A percentile compares a stretch with the other conserved stretches of the same genome.
Conservation (phyloP, 2,329 filamentous ascomycete species). For the Sporothrix globosa region DNA sequence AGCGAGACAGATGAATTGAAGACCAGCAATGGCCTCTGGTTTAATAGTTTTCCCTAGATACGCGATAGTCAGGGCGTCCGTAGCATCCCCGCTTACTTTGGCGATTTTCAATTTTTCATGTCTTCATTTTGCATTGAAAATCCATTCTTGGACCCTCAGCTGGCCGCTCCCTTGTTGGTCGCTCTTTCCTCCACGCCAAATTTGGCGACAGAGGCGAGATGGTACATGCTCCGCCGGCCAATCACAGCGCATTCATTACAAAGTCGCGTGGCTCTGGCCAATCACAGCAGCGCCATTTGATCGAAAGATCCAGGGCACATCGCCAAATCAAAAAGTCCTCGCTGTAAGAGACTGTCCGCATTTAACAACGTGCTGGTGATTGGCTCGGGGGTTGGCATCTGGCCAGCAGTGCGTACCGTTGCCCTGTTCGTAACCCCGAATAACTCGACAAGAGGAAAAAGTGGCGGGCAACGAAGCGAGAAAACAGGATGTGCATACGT, state of each 20-base stretch:
- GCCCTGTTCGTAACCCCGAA: slow-evolving; percentile 29
- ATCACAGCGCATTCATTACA: slow-evolving; percentile 23
- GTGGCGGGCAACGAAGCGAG: neutral
- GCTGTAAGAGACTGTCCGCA: slow-evolving; percentile 9
- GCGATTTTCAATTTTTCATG: slow-evolving; percentile 7
- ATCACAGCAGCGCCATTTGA: slow-evolving; percentile 17
- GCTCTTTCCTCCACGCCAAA: slow-evolving; percentile 9
- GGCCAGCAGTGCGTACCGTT: neutral
- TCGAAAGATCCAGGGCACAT: slow-evolving; percentile 14
- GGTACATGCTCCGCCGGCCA: neutral
- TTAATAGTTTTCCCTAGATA: slow-evolving; percentile 30
- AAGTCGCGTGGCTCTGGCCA: neutral
- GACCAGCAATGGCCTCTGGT: slow-evolving; percentile 21
- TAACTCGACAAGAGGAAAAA: neutral
- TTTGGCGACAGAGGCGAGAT: slow-evolving; percentile 26
- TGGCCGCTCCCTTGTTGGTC: slow-evolving; percentile 9
- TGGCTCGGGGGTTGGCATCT: slow-evolving; percentile 14
- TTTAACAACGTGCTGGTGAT: slow-evolving; percentile 23
- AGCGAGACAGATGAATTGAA: neutral
- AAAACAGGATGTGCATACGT: slow-evolving; percentile 9
- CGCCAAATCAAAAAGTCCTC: neutral
- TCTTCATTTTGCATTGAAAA: neutral
- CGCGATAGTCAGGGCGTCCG: neutral
- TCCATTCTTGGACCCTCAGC: slow-evolving; percentile 6
- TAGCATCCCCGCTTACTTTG: neutral